phyloP scores from a whole-genome alignment of 1,284 basidiomycete species.

The Kalmanozyma brasiliensis region DNA sequence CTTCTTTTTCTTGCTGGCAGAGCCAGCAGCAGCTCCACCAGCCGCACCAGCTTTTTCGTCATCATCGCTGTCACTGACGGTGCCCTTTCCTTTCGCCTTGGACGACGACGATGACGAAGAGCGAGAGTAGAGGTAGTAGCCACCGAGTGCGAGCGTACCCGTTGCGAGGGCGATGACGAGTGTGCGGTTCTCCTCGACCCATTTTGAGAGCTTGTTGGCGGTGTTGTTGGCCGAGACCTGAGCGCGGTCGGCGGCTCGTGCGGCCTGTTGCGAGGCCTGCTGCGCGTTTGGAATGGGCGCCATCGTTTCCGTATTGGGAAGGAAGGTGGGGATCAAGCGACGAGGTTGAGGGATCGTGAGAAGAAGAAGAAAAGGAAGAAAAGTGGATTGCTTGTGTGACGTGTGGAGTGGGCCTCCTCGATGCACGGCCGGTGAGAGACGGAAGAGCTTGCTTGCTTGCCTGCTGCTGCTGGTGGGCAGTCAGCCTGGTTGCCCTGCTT shows the following conservation, averaged over 20 bases:
- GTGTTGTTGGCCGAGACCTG: constrained; percentile 52
- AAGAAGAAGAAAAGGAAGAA: constrained; percentile 7
- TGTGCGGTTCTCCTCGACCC: constrained; percentile 63
- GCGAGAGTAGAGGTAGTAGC: constrained; percentile 58
- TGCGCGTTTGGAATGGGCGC: constrained; percentile 48
- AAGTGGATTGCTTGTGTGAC: not conserved
- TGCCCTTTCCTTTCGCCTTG: constrained; percentile 33
- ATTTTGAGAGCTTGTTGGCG: constrained; percentile 56
- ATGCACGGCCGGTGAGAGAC: constrained; percentile 5
- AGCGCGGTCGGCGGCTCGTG: constrained; percentile 43
- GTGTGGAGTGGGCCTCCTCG: constrained; percentile 6
- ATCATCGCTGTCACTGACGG: constrained; percentile 35
- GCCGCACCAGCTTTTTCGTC: constrained; percentile 46
- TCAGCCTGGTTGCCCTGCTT: no score
- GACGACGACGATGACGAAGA: no score
- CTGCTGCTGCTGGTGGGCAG: no score
- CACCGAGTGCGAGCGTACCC: constrained; percentile 58
- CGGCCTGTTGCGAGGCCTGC: constrained; percentile 50
- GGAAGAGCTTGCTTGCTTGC: constrained; percentile 10
- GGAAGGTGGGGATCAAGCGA: not conserved
- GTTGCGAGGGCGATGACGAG: constrained; percentile 61
- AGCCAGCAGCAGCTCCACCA: constrained; percentile 22
- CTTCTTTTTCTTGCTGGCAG: constrained; percentile 51
- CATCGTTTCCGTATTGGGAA: constrained; percentile 16
- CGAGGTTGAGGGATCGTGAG: not conserved